Evolutionary conservation across 2,329 filamentous ascomycete species (phyloP), one percentile per base, ranked within the genome.

Genomic region (Pseudogymnoascus sp.): DNA sequence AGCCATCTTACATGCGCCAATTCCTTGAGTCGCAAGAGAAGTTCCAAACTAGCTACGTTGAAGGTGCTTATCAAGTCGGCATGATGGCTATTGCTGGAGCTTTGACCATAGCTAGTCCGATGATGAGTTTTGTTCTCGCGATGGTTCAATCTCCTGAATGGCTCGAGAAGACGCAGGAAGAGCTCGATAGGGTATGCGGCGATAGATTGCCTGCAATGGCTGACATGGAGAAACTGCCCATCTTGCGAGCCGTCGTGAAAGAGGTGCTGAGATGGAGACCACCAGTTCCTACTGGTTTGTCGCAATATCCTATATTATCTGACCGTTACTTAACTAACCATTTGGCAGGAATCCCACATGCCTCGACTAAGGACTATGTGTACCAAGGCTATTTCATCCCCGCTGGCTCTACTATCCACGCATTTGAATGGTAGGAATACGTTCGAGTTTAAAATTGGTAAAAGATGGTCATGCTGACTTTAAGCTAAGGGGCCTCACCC

Each of bases 331-430:
- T 27, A 36, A 39, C 36, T 48, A 15, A 61, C 18, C 31, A 31
- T 33, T 27, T 60, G 7, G 10, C 62, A 73, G 77, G 76, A 3
- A 79, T 85, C 39, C 82, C 82, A 2, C 82, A 85, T 68, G 76
- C 73, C 45, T 75, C 80, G 15, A 74, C 78, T 2, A 71, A 78
- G 58, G 82, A 85, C 55, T 82, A 85, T 61, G 73, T 77, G 9
- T 85, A 84, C 67, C 74, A 79, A 31, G 81, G 78, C 58, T 79
- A 81, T 68, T 76, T 78, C 64, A 83, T 85, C 59, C 81, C 81
- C 10, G 78, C 78, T 13, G 82, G 82, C 2, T 76, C 75, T 18
- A 80, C 79, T 2, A 77, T 83, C 29, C 76, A 83, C 60, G 78
- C 81, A 1, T 69, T 82, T 18, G 79, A 81, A 71, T 83, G 78